Evolutionary conservation across 1,139 yeast species (phyloP), one percentile per base, ranked within the genome.

Genomic region (Debaryomyces singareniensis): DNA sequence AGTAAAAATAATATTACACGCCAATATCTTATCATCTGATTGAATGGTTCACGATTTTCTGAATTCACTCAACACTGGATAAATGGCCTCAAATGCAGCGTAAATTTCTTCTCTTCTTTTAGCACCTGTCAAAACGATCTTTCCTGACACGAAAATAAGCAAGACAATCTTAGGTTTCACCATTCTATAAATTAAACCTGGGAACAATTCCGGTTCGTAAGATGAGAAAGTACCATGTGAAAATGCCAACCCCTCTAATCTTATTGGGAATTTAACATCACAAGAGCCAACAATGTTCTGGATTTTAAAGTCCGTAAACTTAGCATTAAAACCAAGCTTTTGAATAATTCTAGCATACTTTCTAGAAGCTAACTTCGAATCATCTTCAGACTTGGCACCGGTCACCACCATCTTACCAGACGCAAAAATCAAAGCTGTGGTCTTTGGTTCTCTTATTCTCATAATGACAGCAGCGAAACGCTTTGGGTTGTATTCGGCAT

Each of bases 321-420:
- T 82, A 26, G 91, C 98, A 53, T 89, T 86, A 65, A 91, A 91
- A 2, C 99, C 99, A 46, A 91, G 80, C 58, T 93, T 93, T 55
- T 93, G 99, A 43, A 91, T 91, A 52, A 91, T 91, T 66, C 98
- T 78, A 2, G 99, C 99, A 50, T 93, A 91, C 55, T 91, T 91
- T 61, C 98, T 77, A 16, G 96, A 87, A 2, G 98, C 98, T 45
- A 91, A 69, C 58, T 93, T 93, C 13, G 96, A 86, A 55, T 91
- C 98, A 55, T 91, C 98, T 56, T 91, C 98, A 24, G 95, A 83
- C 57, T 91, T 91, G 18, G 98, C 99, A 73, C 99, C 99, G 22
- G 98, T 91, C 16, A 91, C 99, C 45, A 91, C 99, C 99, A 91
- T 91, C 58, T 91, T 91, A 51, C 99, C 99, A 4, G 96, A 86